Evolutionary conservation across 768 basidiomycete genomes (phyloP), one percentile per base, ranked within the genome.

Genomic region (Chiua virens): DNA sequence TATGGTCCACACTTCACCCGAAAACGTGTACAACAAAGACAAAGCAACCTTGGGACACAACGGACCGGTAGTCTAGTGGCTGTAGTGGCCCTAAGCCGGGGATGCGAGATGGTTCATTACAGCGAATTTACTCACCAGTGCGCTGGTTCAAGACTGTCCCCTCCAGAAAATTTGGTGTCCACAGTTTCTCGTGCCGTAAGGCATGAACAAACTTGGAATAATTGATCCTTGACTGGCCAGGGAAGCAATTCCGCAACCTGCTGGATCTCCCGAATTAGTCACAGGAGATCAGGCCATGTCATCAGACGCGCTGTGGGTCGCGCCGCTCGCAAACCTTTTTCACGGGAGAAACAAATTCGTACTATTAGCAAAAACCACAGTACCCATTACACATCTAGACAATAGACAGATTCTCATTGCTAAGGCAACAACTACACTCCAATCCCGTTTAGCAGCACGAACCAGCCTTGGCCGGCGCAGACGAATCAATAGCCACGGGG

Each of bases 151-250:
- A 90, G 86, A 79, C 87, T 79, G 83, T 83, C 86, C 86, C 87
- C 89, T 89, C 87, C 86, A 82, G 89, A 91, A 89, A 90, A 89
- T 86, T 91, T 89, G 87, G 88, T 86, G 72, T 78, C 81, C 84
- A 81, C 79, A 55, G 78, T 78, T 71, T 75, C 73, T 78, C 81
- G 76, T 71, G 54, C 68, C 78, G 83, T 71, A 90, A 83, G 80
- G 72, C 30, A 68, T 80, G 85, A 77, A 53, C 60, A 76, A 69
- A 73, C 79, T 82, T 84, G 85, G 89, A 86, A 86, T 90, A 90
- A 90, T 86, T 63, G 71, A 84, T 72, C 80, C 86, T 80, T 82
- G 85, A 82, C 80, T 75, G 84, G 80, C 85, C 84, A 90, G 89
- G 87, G 84, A 90, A 91, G 89, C 76, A 85, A 91, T 91, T 90